Evolutionary conservation across 805 yeast species (phyloP), one percentile per base, ranked within the genome.

Genomic region (Yarrowia phangngaensis): DNA sequence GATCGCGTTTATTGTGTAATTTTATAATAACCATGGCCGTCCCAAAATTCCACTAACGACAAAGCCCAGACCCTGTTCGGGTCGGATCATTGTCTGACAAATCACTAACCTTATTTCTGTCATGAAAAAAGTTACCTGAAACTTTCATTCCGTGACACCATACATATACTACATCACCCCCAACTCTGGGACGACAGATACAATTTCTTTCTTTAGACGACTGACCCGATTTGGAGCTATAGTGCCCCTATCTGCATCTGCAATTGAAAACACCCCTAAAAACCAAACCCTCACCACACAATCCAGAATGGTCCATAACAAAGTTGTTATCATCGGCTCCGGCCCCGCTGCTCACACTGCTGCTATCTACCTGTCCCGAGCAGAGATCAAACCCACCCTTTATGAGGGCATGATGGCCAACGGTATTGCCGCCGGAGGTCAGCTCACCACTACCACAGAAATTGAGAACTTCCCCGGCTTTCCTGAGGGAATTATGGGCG

Each of bases 341-440:
- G 98, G 98, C 60, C 98, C 98, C 51, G 98, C 98, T 51, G 98
- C 97, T 50, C 96, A 92, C 75, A 92, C 98, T 33, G 98, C 98
- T 45, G 98, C 98, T 56, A 86, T 92, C 67, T 92, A 92, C 69
- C 74, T 92, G 50, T 82, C 97, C 22, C 82, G 98, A 69, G 98
- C 98, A 32, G 98, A 92, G 74, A 79, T 88, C 64, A 81, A 84
- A 69, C 97, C 98, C 17, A 80, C 84, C 22, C 68, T 92, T 59
- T 92, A 88, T 70, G 98, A 92, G 71, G 98, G 98, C 62, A 74
- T 90, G 83, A 72, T 83, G 64, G 98, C 98, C 56, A 92, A 92
- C 69, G 98, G 98, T 59, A 77, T 90, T 59, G 98, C 98, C 48
- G 96, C 98, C 20, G 98, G 98, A 61, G 98, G 98, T 54, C 99